Evolutionary conservation across 352 stramenopile species (phyloP).

Genomic region (Phytophthora quininea): DNA sequence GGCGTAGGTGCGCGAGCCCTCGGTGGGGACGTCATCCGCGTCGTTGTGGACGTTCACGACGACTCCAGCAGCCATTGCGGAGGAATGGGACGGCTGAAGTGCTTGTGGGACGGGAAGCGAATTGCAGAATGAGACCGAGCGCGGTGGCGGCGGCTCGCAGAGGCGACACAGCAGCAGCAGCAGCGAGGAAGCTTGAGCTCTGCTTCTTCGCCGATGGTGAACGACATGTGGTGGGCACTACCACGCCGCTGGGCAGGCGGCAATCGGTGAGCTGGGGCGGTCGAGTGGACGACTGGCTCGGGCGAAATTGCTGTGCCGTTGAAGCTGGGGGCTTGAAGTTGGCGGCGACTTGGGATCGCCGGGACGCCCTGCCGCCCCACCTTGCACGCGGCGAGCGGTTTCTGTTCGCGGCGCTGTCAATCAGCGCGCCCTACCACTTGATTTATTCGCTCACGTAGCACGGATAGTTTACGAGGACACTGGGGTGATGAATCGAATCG

Average conservation of each 20-base stretch:
- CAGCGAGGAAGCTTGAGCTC: not conserved
- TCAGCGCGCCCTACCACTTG: constrained; percentile 10
- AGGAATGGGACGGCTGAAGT: not conserved
- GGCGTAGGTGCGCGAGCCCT: constrained; percentile 30
- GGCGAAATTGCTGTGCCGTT: constrained; percentile 1
- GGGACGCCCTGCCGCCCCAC: constrained; percentile 2
- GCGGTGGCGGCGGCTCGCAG: not conserved
- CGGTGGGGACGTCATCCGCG: constrained; percentile 20
- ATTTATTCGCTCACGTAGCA: constrained; percentile 6
- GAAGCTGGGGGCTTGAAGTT: constrained; percentile 17
- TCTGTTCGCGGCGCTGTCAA: not conserved
- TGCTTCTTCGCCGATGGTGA: not conserved
- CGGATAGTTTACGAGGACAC: too few relatives aligned
- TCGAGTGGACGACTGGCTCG: constrained; percentile 9
- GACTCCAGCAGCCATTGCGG: constrained; percentile 12
- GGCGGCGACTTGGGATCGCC: constrained; percentile 14
- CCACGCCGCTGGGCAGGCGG: not conserved
- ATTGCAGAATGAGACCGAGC: constrained; percentile 8
- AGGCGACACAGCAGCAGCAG: not conserved
- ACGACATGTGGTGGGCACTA: not conserved
- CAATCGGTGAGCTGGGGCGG: constrained; percentile 1
- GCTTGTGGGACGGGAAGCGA: constrained; percentile 1
- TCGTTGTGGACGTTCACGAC: constrained; percentile 20
- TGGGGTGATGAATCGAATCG: too few relatives aligned
- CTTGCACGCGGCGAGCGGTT: not conserved